phyloP scores from a whole-genome alignment of 257 asterid species.

The Jacaranda copaia region DNA sequence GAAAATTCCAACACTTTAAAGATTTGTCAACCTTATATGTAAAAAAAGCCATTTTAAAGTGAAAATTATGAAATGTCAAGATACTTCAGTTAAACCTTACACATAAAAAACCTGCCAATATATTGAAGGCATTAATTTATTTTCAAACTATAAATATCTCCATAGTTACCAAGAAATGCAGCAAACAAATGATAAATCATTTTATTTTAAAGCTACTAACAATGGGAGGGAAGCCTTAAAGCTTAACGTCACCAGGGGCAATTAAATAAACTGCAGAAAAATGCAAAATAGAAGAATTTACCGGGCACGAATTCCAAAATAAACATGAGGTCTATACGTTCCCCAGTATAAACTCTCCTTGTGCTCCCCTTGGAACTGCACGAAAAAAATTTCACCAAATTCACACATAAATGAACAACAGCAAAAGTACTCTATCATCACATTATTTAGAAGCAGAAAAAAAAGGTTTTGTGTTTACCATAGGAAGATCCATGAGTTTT shows the following conservation, averaged over 20 bases:
- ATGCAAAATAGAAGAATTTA: constrained; percentile 32
- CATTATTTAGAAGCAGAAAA: background rate
- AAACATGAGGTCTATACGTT: constrained; percentile 92
- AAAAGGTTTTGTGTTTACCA: constrained; percentile 49
- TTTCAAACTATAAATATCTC: background rate
- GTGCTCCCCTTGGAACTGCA: constrained; percentile 95
- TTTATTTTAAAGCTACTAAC: constrained; percentile 1
- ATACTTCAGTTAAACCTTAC: constrained; percentile 15
- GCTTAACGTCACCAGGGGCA: background rate
- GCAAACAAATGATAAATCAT: background rate
- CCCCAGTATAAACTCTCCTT: constrained; percentile 98
- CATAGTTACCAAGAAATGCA: background rate
- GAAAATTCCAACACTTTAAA: background rate
- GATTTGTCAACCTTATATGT: background rate
- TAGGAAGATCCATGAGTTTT: constrained; percentile 89
- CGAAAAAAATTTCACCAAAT: constrained; percentile 19
- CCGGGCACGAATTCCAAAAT: constrained; percentile 95
- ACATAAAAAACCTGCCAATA: background rate
- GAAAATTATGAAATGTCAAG: background rate
- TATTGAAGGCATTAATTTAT: background rate
- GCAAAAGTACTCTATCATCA: constrained; percentile 1
- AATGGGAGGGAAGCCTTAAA: background rate
- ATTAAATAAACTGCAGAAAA: constrained; percentile 15
- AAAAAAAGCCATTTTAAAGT: background rate
- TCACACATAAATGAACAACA: background rate